Percentiles rank a stretch among this genome's conserved stretches.
Evolutionary conservation across 2,329 filamentous ascomycete genomes (phyloP).

Genomic region (Blumeriella jaapii): DNA sequence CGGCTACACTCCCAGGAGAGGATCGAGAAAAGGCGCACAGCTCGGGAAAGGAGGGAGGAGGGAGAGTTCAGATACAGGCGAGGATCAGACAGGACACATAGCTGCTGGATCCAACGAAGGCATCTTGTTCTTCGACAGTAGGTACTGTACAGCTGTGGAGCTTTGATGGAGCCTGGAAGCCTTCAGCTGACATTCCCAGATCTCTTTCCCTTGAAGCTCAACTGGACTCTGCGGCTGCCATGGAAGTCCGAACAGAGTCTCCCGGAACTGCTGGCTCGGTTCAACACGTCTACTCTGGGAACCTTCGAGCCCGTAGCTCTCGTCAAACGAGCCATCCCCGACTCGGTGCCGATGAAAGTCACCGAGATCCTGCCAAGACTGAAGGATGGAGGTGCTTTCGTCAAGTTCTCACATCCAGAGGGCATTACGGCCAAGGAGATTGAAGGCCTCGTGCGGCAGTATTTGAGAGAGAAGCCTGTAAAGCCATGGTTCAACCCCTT

Average conservation of each 20-base stretch:
- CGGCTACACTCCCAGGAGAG: conserved; percentile 9
- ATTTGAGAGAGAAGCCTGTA: conserved; percentile 58
- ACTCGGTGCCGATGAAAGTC: conserved; percentile 52
- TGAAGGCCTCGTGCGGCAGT: conserved; percentile 46
- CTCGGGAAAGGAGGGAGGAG: conserved; percentile 25
- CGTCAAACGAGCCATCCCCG: conserved; percentile 50
- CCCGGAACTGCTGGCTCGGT: conserved; percentile 37
- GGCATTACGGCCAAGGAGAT: conserved; percentile 38
- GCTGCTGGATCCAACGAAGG: conserved; percentile 63
- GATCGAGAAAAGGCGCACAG: conserved; percentile 6
- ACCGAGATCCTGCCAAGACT: conserved; percentile 73
- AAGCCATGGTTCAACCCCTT: conserved; percentile 89
- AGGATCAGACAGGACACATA: conserved; percentile 71
- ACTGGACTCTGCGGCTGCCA: conserved; percentile 47
- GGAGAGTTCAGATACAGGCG: conserved; percentile 38
- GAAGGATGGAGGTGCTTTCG: conserved; percentile 86
- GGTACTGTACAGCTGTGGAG: conserved; percentile 22
- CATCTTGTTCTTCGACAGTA: conserved; percentile 84
- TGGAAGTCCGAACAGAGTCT: conserved; percentile 33
- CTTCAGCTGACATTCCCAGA: conserved; percentile 37
- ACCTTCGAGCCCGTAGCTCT: conserved; percentile 45
- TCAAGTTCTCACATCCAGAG: conserved; percentile 59
- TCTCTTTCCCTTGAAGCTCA: conserved; percentile 71
- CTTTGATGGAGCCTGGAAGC: background rate
- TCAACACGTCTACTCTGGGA: conserved; percentile 38